Base-by-base conservation (phyloP, 345 rosid genomes). In the Lagerstroemia speciosa region DNA sequence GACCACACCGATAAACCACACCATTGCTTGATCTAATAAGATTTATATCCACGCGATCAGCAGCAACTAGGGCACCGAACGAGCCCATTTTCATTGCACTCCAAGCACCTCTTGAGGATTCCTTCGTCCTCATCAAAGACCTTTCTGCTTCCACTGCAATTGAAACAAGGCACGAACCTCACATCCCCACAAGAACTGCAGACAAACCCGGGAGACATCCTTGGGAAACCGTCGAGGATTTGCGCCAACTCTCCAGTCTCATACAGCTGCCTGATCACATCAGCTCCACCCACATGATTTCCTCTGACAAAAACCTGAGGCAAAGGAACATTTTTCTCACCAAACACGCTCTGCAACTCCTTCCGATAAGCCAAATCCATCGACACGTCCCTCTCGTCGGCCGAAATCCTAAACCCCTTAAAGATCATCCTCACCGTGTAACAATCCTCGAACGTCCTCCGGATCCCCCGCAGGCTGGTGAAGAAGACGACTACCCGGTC, bases 91-190 rank as follows among this genome's bases (percentile, higher is more conserved):
- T 93, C 98, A 24, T 93, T 93, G 74, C 98, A 93, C 24, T 79
- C 87, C 43, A 78, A 77, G 70, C 98, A 93, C 68, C 92, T 82
- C 73, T 86, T 89, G 45, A 71, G 75, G 67, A 77, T 69, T n/a
- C 69, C 96, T 67, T 93, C 98, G 10, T 90, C 97, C 57, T 93
- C 97, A 73, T 93, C 97, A 31, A 83, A 93, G 72, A 93, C 71
- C 77, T 90, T 93, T 82, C 90, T 81, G 73, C 98, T 93, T 63
- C 98, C 98, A 70, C 91, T 86, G 68, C 98, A 93, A 78, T 87
- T 90, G 16, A 73, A 77, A 70, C 98, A 93, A 0, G 94, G 96
- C 31, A 85, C 74, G 58, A 93, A 93, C 77, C 98, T 84, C 1
- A 69, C 87, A 67, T 90, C 98, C 48, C 96, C 97, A 43, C 98